Evolutionary conservation across 1,284 basidiomycete species (phyloP), one percentile per base, ranked within the genome.

Genomic region (Caloboletus firmus): DNA sequence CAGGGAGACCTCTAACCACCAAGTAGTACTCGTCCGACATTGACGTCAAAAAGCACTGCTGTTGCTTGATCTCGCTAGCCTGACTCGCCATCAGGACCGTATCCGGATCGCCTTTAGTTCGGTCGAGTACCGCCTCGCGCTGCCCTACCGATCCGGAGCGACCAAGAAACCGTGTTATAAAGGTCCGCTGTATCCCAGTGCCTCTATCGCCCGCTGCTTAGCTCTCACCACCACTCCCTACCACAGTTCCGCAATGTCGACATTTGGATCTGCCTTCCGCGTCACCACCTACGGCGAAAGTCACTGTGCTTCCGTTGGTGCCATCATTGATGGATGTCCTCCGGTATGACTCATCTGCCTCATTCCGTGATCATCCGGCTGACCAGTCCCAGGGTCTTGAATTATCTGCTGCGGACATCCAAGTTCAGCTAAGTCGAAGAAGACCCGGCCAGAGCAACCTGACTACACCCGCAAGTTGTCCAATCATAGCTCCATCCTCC

Each of bases 211-310:
- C 12, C 31, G 18, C 44, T 43, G 18, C 34, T 28, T 18, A 49
- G 49, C 55, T 57, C 56, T 64, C 55, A 55, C 52, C 48, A 57
- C 49, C 48, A 48, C 31, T 22, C 32, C 45, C 37, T 30, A 30
- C 45, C 49, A 28, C 36, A 54, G 57, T 32, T 36, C 39, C 12
- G n/a, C 30, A 52, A 98, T 98, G 96, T 97, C 94, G 35, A 91
- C 94, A 43, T 98, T 93, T 72, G 97, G 96, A 42, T 83, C 79
- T 20, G 75, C 91, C 46, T 99, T 93, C 79, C 85, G 94, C 50
- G 96, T 99, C 39, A 95, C 95, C 56, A 99, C 97, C 58, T 99
- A 92, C 70, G 97, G 97, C 61, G 97, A 99, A 79, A 94, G 91
- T 57, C 97, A 99, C 71, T 98, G 97, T 73, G 85, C 92, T 55